These are phyloP conservation scores for Fusarium papillatum DNA, from an alignment of 2,329 filamentous ascomycete genomes.

Conservation along the genomic window DNA sequence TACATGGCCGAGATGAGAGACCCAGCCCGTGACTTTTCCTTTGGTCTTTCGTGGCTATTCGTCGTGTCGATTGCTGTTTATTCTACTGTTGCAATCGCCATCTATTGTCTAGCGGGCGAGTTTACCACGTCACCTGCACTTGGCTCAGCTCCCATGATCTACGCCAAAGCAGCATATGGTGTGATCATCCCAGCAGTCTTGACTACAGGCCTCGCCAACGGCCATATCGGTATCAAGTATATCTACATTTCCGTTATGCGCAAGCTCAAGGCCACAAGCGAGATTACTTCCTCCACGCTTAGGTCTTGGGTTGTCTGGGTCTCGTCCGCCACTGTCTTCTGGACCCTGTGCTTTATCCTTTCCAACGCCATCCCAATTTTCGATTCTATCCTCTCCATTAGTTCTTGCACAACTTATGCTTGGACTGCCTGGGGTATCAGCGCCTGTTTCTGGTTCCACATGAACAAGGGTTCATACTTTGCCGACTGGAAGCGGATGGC, in stretches of 20 bases:
- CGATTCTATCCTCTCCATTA: conserved; percentile 36
- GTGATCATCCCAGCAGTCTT: conserved; percentile 31
- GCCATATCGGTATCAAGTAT: conserved; percentile 37
- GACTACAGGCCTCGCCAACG: conserved; percentile 27
- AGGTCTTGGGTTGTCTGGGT: conserved; percentile 37
- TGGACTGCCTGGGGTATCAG: conserved; percentile 34
- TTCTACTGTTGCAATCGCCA: conserved; percentile 18
- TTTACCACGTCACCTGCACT: conserved; percentile 29
- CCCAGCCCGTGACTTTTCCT: conserved; percentile 29
- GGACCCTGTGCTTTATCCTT: conserved; percentile 30
- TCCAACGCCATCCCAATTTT: conserved; percentile 38
- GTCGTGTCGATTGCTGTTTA: conserved; percentile 27
- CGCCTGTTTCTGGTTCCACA: conserved; percentile 28
- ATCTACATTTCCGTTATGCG: conserved; percentile 4
- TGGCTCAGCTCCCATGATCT: conserved; percentile 23
- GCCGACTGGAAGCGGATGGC: conserved; percentile 28
- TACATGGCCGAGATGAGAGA: conserved; percentile 36
- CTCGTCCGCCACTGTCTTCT: conserved; percentile 23
- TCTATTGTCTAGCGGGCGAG: conserved; percentile 31
- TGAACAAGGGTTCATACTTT: conserved; percentile 22
- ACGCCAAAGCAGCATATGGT: conserved; percentile 35
- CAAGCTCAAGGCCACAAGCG: background rate
- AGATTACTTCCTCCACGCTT: conserved; percentile 8
- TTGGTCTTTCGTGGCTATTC: conserved; percentile 15
- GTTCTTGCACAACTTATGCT: conserved; percentile 24